These are phyloP conservation scores for Rhynchospora breviuscula DNA, from an alignment of 176 grass and related monocot species.

Conservation along the genomic window DNA sequence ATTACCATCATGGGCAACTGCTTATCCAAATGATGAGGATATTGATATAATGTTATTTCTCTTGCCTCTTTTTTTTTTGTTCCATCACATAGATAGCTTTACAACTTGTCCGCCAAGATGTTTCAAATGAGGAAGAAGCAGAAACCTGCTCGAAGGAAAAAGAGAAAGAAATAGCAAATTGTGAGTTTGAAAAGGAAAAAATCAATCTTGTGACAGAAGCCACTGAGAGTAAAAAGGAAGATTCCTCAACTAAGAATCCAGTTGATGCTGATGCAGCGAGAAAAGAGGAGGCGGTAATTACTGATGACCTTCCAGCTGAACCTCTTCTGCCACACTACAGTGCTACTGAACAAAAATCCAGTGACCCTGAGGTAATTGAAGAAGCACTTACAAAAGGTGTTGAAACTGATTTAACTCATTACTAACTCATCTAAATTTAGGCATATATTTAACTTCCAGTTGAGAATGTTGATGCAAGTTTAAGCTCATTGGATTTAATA, in stretches of 20 bases:
- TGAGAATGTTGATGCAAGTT: neutral
- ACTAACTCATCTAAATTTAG: neutral
- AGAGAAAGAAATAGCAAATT: slow-evolving; percentile 26
- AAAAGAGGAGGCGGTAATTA: slow-evolving; percentile 24
- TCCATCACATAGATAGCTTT: slow-evolving; percentile 60
- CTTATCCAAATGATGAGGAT: slow-evolving; percentile 28
- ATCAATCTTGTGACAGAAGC: neutral
- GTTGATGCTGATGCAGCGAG: slow-evolving; percentile 23
- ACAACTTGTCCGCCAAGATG: slow-evolving; percentile 68
- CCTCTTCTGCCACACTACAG: slow-evolving; percentile 48
- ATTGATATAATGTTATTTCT: slow-evolving; percentile 12
- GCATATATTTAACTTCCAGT: neutral
- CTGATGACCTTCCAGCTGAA: slow-evolving; percentile 39
- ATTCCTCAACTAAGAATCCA: neutral
- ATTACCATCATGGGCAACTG: neutral
- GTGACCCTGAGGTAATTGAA: slow-evolving; percentile 29
- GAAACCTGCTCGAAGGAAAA: slow-evolving; percentile 26
- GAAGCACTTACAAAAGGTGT: neutral
- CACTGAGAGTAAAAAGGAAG: neutral
- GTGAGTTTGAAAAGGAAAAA: slow-evolving; percentile 3
- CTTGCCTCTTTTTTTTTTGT: neutral
- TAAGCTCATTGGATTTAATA: neutral
- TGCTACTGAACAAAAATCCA: slow-evolving; percentile 61
- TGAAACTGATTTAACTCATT: neutral
- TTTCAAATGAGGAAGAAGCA: slow-evolving; percentile 41